These are phyloP conservation scores for Beta corolliflora DNA, from an alignment of 179 eudicot genomes.

Conservation along the genomic window DNA sequence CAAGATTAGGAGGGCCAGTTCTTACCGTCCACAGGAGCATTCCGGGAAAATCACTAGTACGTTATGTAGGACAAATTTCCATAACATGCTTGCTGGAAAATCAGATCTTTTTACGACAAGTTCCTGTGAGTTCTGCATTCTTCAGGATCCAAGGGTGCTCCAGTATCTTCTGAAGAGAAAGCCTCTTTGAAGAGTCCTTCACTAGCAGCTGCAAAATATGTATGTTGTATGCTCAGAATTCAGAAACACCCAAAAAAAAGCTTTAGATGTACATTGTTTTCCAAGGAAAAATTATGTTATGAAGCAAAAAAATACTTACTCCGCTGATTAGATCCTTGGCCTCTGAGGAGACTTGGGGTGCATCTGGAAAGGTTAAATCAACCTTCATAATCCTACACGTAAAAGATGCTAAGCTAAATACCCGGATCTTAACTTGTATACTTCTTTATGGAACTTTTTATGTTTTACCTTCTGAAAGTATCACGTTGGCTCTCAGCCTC, in stretches of 20 bases:
- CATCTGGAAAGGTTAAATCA: slow-evolving; percentile 73
- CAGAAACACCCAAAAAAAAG: neutral
- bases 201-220: slow-evolving; percentile 67
- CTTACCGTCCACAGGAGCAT: neutral
- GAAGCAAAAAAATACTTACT: slow-evolving; percentile 37
- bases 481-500: slow-evolving; percentile 83
- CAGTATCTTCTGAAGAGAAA: slow-evolving; percentile 73
- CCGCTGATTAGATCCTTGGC: slow-evolving; percentile 72
- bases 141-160: slow-evolving; percentile 82
- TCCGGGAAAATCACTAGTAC: neutral
- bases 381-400: slow-evolving; percentile 69
- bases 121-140: slow-evolving; percentile 63
- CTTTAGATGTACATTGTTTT: neutral
- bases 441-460: neutral
- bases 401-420: neutral
- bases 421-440: neutral
- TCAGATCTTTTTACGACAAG: slow-evolving; percentile 34
- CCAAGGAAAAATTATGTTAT: neutral
- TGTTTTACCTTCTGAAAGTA: slow-evolving; percentile 65
- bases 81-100: neutral
- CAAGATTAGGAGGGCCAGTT: neutral
- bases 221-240: slow-evolving; percentile 15
- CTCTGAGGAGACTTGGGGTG: slow-evolving; percentile 57
- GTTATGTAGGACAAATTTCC: neutral
- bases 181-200: slow-evolving; percentile 83